Evolutionary conservation across 2,329 filamentous ascomycete species (phyloP).

Genomic region (Aspergillus viridinutans): DNA sequence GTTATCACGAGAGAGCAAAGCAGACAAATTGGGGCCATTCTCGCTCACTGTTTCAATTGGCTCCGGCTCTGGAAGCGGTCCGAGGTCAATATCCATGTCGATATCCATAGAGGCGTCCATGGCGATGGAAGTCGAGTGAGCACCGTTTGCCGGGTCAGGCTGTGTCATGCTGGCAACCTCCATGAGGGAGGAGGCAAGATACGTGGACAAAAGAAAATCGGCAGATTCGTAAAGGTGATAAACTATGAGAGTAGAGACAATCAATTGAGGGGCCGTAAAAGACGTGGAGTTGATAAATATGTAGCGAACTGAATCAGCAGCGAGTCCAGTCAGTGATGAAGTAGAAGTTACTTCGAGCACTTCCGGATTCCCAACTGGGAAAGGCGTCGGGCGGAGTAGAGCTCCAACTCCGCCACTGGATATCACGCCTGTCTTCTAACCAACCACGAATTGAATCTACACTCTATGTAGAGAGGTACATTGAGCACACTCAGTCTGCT

Average conservation of each 20-base stretch:
- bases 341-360: neutral
- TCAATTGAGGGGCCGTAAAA: neutral
- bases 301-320: neutral
- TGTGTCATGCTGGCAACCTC: slow-evolving; percentile 3
- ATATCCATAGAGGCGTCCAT: slow-evolving; percentile 58
- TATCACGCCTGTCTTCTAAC: neutral
- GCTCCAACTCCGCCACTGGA: neutral
- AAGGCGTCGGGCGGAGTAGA: neutral
- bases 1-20: neutral
- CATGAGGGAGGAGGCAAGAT: neutral
- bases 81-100: slow-evolving; percentile 64
- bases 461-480: neutral
- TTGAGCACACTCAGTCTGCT: no score
- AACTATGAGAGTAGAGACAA: neutral
- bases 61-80: slow-evolving; percentile 44
- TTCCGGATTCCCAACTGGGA: neutral
- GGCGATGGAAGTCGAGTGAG: slow-evolving; percentile 5
- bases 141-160: neutral
- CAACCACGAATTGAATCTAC: neutral
- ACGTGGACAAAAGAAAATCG: neutral
- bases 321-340: neutral
- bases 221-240: neutral
- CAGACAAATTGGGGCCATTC: neutral
- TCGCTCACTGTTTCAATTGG: slow-evolving; percentile 29
- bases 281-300: neutral